Percentiles rank a stretch among this genome's conserved stretches.
Conservation (phyloP, 805 yeast genomes). For the Nakazawaea ishiwadae region DNA sequence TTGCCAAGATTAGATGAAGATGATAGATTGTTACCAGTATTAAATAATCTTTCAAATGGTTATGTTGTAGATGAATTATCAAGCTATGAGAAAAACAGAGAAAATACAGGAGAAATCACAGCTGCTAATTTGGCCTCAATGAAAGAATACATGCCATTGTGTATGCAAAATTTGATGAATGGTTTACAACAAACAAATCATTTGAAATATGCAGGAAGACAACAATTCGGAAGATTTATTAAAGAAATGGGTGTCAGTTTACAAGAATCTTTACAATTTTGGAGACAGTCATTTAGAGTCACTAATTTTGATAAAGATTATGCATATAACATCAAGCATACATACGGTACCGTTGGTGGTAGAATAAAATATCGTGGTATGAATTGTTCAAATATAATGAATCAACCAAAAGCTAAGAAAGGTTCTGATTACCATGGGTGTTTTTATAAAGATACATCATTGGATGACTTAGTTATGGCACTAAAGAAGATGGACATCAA, state of each 20-base stretch:
- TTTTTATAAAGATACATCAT: constrained; percentile 74
- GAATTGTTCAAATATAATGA: constrained; percentile 75
- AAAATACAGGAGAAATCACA: constrained; percentile 39
- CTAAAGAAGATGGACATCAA: constrained; percentile 61
- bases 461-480: constrained; percentile 55
- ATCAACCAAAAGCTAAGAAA: constrained; percentile 62
- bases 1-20: constrained; percentile 88
- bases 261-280: constrained; percentile 84
- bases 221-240: constrained; percentile 77
- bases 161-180: constrained; percentile 64
- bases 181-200: constrained; percentile 63
- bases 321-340: constrained; percentile 81
- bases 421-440: constrained; percentile 83
- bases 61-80: constrained; percentile 48
- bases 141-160: constrained; percentile 72
- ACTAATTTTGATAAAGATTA: constrained; percentile 87
- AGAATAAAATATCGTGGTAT: constrained; percentile 81
- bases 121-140: constrained; percentile 55
- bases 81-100: constrained; percentile 18
- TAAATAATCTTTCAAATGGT: constrained; percentile 72
- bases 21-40: constrained; percentile 79
- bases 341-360: constrained; percentile 89
- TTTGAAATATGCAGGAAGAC: constrained; percentile 78
- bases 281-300: constrained; percentile 69
- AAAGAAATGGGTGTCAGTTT: constrained; percentile 86